Conservation (phyloP, 2,329 filamentous ascomycete genomes). For the Chrysoporthe puriensis region DNA sequence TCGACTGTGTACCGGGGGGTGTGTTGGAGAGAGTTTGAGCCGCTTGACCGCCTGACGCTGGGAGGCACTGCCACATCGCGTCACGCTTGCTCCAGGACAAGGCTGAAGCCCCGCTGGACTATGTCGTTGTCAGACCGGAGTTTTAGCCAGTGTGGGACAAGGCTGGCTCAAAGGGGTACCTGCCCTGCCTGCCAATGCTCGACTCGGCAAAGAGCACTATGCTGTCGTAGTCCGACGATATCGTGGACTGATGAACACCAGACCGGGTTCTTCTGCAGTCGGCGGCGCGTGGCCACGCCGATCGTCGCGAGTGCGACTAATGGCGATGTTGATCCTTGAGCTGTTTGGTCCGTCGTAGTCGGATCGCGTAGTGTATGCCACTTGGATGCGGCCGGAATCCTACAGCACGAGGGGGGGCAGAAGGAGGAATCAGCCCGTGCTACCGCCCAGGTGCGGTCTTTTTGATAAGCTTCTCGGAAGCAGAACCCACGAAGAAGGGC, state of each 20-base stretch:
- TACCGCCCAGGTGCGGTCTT: neutral
- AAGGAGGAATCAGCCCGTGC: neutral
- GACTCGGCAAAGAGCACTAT: neutral
- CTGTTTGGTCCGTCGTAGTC: neutral
- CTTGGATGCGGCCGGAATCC: neutral
- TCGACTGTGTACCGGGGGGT: neutral
- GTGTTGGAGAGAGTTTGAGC: neutral
- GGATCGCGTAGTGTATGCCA: neutral
- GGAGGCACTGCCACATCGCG: slow-evolving; percentile 5
- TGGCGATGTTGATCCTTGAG: slow-evolving; percentile 5
- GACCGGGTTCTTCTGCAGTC: slow-evolving; percentile 1
- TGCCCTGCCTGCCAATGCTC: neutral
- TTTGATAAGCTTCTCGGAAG: neutral
- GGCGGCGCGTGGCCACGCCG: neutral
- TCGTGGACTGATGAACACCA: neutral
- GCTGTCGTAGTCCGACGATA: neutral
- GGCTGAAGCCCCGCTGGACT: slow-evolving; percentile 1
- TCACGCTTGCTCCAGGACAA: slow-evolving; percentile 6
- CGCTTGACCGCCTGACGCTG: neutral
- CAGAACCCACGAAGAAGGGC: neutral
- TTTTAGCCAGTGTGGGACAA: neutral
- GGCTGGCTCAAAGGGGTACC: neutral
- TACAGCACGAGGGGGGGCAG: neutral
- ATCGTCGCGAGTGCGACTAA: neutral
- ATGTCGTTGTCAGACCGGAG: slow-evolving; percentile 13